Evolutionary conservation across 2,329 filamentous ascomycete genomes (phyloP).

Genomic region (Coniochaeta hoffmannii): DNA sequence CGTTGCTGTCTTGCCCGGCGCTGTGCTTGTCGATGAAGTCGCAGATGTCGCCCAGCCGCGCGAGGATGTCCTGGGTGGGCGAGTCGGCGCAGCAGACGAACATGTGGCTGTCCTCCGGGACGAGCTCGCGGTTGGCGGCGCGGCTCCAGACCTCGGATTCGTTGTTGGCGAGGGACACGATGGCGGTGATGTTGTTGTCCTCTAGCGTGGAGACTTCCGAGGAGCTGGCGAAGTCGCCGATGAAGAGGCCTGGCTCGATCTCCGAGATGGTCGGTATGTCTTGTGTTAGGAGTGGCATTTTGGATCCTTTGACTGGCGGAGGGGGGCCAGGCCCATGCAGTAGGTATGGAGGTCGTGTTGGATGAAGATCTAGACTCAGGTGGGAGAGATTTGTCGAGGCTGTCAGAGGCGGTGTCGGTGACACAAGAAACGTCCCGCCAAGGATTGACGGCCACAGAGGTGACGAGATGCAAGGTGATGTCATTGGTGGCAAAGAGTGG

Average conservation of each 20-base stretch:
- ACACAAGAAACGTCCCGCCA: no score
- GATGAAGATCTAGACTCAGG: background rate
- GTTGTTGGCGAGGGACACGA: slow-evolving; percentile 9
- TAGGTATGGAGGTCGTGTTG: background rate
- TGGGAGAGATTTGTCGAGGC: no score
- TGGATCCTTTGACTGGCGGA: no score
- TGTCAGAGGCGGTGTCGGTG: no score
- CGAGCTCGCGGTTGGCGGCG: slow-evolving; percentile 3
- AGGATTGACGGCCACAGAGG: no score
- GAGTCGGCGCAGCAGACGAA: slow-evolving; percentile 9
- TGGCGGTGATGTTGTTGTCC: slow-evolving; percentile 13
- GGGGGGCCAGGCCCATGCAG: background rate
- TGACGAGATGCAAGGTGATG: no score
- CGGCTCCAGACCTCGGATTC: slow-evolving; percentile 5
- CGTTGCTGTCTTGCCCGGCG: slow-evolving; percentile 1
- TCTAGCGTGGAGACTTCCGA: slow-evolving; percentile 5
- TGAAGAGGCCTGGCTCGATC: slow-evolving; percentile 11
- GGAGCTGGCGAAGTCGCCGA: slow-evolving; percentile 10
- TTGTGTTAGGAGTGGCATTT: background rate
- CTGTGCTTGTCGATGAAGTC: slow-evolving; percentile 14
- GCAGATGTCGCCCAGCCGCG: slow-evolving; percentile 8
- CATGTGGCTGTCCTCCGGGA: slow-evolving; percentile 8
- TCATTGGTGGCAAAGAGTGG: no score
- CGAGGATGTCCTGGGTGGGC: slow-evolving; percentile 8
- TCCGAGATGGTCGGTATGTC: slow-evolving; percentile 8